Base-by-base conservation (phyloP, 208 protist genomes). In the Acanthamoeba royreba region DNA sequence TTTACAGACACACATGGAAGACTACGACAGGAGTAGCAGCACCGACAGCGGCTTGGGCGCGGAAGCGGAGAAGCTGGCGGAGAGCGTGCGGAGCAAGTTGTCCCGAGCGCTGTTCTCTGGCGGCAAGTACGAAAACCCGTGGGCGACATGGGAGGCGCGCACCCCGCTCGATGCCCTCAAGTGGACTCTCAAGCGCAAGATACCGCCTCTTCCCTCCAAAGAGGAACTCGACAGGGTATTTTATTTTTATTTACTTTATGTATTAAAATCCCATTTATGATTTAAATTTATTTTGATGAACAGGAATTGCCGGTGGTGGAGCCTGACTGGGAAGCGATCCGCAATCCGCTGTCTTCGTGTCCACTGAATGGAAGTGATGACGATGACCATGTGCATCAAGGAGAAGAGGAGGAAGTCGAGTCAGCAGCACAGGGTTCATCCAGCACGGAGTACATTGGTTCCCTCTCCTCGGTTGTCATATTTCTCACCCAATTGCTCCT, bases 71-170 rank as follows among this genome's bases (percentile, higher is more conserved):
- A n/a, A n/a, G n/a, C n/a, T n/a, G n/a, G n/a, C n/a, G n/a, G n/a
- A n/a, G n/a, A n/a, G n/a, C n/a, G n/a, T n/a, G n/a, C n/a, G n/a
- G n/a, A n/a, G n/a, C n/a, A 0, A 81, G 25, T 47, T 88, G 19
- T 88, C 79, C 33, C 79, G 49, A 17, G 47, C 79, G 22, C 43
- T 61, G 0, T 88, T 88, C 25, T 28, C 28, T 25, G 13, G 49
- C 38, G 79, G 79, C 46, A 88, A 61, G 79, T 88, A 45, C 79
- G 79, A 88, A 11, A 88, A 88, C 79, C 79, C 79, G 28, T 88
- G 79, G 79, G 11, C 43, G 43, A 88, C 79, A 33, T 88, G 79
- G 79, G 33, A 53, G 47, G 47, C 79, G 13, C 43, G 49, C n/a
- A n/a, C 2, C 15, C 49, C 49, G 19, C 22, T 35, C 79, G 79